A percentile compares a stretch with the other conserved stretches of the same genome.
Evolutionary conservation across 352 stramenopile genomes (phyloP).

Genomic region (Halophytophthora batemanensis): DNA sequence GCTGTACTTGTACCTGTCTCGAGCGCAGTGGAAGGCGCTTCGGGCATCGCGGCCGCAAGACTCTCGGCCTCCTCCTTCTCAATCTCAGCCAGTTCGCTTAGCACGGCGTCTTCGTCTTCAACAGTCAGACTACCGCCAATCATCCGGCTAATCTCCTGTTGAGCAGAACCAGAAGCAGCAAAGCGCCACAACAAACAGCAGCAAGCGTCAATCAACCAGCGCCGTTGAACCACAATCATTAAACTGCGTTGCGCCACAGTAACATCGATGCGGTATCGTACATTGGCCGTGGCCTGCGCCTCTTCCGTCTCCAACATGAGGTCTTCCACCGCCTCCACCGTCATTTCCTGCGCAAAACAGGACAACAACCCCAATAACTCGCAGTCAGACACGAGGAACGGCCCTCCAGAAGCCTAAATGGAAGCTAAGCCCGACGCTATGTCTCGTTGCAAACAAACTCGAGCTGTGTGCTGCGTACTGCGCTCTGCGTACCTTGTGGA

Average conservation of each 20-base stretch:
- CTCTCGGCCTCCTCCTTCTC: constrained; percentile 63
- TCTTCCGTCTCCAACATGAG: constrained; percentile 88
- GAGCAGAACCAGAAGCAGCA: constrained; percentile 2
- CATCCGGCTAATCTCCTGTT: constrained; percentile 84
- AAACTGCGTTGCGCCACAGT: background rate
- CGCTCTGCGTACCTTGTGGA: constrained; percentile 60
- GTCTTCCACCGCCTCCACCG: constrained; percentile 82
- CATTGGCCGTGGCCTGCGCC: constrained; percentile 70
- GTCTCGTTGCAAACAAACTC: too few species aligned
- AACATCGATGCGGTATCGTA: constrained; percentile 24
- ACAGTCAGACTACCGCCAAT: constrained; percentile 74
- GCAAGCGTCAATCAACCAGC: background rate
- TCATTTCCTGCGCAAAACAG: constrained; percentile 65
- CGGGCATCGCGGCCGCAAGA: constrained; percentile 54
- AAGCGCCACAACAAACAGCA: constrained; percentile 4
- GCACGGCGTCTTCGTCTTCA: constrained; percentile 83
- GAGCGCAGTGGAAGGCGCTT: constrained; percentile 43
- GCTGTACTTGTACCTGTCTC: constrained; percentile 41
- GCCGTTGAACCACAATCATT: too few species aligned
- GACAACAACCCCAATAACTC: background rate
- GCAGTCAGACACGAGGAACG: background rate
- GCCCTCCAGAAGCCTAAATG: too few species aligned
- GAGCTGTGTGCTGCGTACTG: background rate
- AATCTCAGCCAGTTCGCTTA: constrained; percentile 83
- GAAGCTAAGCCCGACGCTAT: too few species aligned